Base-by-base conservation (phyloP, 2,329 filamentous ascomycete genomes). In the Sphaerulina populicola region DNA sequence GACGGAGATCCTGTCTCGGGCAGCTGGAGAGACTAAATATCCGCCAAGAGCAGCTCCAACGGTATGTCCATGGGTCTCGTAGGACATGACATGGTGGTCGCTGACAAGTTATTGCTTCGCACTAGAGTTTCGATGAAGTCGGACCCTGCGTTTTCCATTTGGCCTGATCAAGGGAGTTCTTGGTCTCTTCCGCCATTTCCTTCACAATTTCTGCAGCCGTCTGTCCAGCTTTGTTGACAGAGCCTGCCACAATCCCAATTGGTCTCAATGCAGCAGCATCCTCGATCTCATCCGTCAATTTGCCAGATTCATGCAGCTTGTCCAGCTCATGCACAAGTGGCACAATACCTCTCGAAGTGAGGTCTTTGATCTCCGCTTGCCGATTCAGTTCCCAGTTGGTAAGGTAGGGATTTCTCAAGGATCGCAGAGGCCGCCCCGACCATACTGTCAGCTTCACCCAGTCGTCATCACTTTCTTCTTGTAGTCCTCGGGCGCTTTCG, bases 381-480 rank as follows among this genome's bases (percentile, higher is more conserved):
- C 93, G 86, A 75, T 96, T 90, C 63, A 83, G 83, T 74, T 97
- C 90, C 91, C 91, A 97, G 77, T 95, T 86, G 66, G 81, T 71
- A 64, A 97, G 95, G 72, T 97, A 97, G 4, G 84, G 71, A 74
- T 96, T 97, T 67, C 81, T 93, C 69, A 89, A 84, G 54, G 97
- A 90, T 62, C 91, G 88, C 67, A 97, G 77, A 33, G 91, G 91
- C 53, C 91, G 86, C 47, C 91, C 91, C 49, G 91, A 97, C 79
- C 96, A 97, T 74, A 97, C 96, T 69, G 96, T 87, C 38, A 91
- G 96, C 67, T 88, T 86, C 68, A 97, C 76, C 66, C 93, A 96
- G 72, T 96, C 91, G 71, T 96, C 88, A 83, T 81, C 60, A 97
- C 91, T 42, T 59, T 51, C 10, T 55, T 46, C 45, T 56, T 56